Evolutionary conservation across 192 early-diverging fungal genomes (phyloP), one percentile per base, ranked within the genome.

Genomic region (Paraglomus occultum): DNA sequence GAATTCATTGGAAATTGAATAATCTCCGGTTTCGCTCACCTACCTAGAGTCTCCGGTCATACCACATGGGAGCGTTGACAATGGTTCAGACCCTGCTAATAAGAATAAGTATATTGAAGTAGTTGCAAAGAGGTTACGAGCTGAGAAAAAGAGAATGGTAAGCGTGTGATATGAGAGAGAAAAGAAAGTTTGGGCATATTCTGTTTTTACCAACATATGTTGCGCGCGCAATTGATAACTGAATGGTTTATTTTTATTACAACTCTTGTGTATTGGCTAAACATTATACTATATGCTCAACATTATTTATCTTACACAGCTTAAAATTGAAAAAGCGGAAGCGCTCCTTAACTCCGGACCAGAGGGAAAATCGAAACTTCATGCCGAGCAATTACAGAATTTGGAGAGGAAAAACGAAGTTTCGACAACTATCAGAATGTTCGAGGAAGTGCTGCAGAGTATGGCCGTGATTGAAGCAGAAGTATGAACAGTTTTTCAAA

Each of bases 31-130:
- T 31, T 31, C 3, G 31, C 31, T 31, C 3, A 31, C 31, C 31
- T 31, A 31, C 1, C 31, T 31, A 31, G 31, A 31, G 31, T 31
- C 31, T 31, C 31, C 31, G 31, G 31, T 31, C 31, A 31, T 31
- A 31, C 31, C 51, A 6, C 51, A 38, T 5, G 51, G 31, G 10
- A 15, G 10, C n/a, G 59, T 45, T 20, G 8, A 47, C 40, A 46
- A 17, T 12, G 53, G 58, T 18, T 9, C 43, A 8, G 4, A 7
- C 42, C 20, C 48, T 38, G 67, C 55, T 46, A 68, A 68, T 44
- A 53, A 57, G 10, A 69, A 69, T 44, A 69, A 69, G 48, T 69
- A 58, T 15, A 47, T 69, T 57, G 67, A 69, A 7, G 54, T 59
- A 46, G 11, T 69, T 69, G 20, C n/a, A 14, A 69, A 69, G 48